Base-by-base conservation (phyloP, 1,284 basidiomycete genomes). In the Cystobasidium slooffiae region DNA sequence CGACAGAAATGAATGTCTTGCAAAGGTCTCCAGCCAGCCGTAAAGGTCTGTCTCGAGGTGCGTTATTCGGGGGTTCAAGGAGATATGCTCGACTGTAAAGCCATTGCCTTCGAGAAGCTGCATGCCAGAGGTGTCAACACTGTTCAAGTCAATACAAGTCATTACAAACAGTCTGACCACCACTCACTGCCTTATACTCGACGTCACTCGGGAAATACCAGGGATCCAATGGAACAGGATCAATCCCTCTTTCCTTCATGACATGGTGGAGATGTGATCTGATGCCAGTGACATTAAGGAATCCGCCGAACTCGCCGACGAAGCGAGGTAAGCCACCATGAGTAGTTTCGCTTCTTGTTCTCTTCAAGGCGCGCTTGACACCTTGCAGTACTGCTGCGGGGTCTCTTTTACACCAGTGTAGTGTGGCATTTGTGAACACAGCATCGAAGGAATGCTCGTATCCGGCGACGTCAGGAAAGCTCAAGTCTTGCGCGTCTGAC, bases 401-500 rank as follows among this genome's bases (percentile, higher is more conserved):
- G 78, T 90, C 85, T 8, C 83, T 82, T 80, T 91, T 92, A 82
- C 91, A 93, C 92, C 92, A 94, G 79, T 94, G 92, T 74, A 94
- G 81, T 1, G 87, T 85, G 0, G 92, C 91, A 73, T 90, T 92
- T 56, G 89, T 89, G 82, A 93, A 93, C 0, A 90, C 88, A 0
- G 87, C 81, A 73, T 84, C 82, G 72, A 82, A 83, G 86, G 77
- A 90, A 88, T 75, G 87, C 0, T 76, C 53, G 56, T 61, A 74
- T 0, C 75, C 53, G 0, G 78, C 75, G 46, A 78, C 53, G 20
- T 62, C 46, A 56, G 82, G 83, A 12, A 84, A 82, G 6, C 76
- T 73, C 3, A 89, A 82, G 0, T 82, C 82, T 70, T 89, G 87
- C 0, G 87, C 83, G 74, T 90, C 88, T 6, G 84, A 83, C 5